These are phyloP conservation scores for Extremus antarcticus DNA, from an alignment of 495 filamentous ascomycete species.

Conservation along the genomic window DNA sequence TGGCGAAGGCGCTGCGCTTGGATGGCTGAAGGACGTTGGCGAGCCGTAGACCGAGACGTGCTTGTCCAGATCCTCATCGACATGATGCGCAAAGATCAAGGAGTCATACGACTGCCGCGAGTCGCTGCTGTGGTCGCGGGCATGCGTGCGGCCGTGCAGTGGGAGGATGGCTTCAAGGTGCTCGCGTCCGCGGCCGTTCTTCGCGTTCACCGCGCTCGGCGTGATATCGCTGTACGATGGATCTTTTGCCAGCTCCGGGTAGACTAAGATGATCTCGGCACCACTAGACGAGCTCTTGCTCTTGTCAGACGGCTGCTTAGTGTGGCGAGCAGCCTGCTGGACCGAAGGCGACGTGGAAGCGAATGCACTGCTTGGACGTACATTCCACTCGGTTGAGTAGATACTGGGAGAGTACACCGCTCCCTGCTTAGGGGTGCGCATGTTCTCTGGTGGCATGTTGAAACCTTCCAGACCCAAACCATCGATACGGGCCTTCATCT, in stretches of 20 bases:
- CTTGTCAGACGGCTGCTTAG: neutral
- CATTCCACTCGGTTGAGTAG: slow-evolving; percentile 7
- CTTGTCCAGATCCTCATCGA: neutral
- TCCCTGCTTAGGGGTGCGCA: neutral
- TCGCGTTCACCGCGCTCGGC: neutral
- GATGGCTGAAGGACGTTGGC: slow-evolving; percentile 7
- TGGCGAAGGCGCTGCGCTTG: slow-evolving; percentile 15
- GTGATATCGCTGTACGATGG: neutral
- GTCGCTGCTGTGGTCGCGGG: slow-evolving; percentile 12
- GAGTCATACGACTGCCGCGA: neutral
- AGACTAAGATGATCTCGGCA: slow-evolving; percentile 7
- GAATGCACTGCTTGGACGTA: neutral
- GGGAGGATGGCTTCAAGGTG: neutral
- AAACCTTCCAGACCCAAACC: slow-evolving; percentile 19
- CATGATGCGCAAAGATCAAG: neutral
- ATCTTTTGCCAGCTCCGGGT: slow-evolving; percentile 12
- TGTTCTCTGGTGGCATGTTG: slow-evolving; percentile 9
- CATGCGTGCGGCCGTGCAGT: slow-evolving; percentile 5
- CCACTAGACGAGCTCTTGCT: slow-evolving; percentile 6
- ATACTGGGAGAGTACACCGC: slow-evolving; percentile 16
- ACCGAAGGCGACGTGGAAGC: neutral
- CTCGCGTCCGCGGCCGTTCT: neutral
- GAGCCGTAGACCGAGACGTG: neutral
- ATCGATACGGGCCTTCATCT: slow-evolving; percentile 16
- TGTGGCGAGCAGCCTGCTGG: neutral